Base-by-base conservation (phyloP, 495 filamentous ascomycete genomes). In the Parachaetomium inaequale region DNA sequence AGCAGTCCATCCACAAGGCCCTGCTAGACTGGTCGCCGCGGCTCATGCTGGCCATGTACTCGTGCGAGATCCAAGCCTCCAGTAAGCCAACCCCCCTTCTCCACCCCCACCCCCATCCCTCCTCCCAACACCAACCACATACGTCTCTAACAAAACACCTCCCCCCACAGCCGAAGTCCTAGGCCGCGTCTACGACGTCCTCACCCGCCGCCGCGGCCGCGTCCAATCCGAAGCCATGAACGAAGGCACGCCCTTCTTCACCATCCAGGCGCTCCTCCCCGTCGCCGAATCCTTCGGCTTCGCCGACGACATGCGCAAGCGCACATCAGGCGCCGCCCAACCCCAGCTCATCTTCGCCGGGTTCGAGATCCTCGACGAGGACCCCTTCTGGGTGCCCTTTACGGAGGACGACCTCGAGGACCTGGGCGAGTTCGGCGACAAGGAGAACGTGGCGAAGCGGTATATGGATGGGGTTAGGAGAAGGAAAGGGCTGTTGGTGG, bases 371-470 rank as follows among this genome's bases (percentile, higher is more conserved):
- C 80, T 96, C 28, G 89, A 98, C 70, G 84, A 90, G 68, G 94
- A 98, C 82, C 94, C 94, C 1, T 96, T 93, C 80, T 98, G 94
- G 94, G 91, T 93, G 55, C 94, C 94, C 36, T 90, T 89, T 66
- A 98, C 94, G 14, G 94, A 98, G 72, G 94, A 98, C 72, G 92
- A 98, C 65, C 74, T 98, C 54, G 94, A 98, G 80, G 94, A 98
- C 80, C 77, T 98, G 55, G 94, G 94, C 34, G 92, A 98, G 81
- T 78, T 89, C 68, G 95, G 89, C 36, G 94, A 98, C 77, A 82
- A 81, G 56, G 93, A 98, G 81, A 96, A 96, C 78, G 88, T 98
- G 51, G 95, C 94, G 19, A 97, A 92, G 84, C 78, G 87, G 73
- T 97, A 96, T 79, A 90, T 98, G 87, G 95, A 98, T 76, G 78